Base-by-base conservation (phyloP, 192 early-diverging fungal species). In the Backusella macrospora region DNA sequence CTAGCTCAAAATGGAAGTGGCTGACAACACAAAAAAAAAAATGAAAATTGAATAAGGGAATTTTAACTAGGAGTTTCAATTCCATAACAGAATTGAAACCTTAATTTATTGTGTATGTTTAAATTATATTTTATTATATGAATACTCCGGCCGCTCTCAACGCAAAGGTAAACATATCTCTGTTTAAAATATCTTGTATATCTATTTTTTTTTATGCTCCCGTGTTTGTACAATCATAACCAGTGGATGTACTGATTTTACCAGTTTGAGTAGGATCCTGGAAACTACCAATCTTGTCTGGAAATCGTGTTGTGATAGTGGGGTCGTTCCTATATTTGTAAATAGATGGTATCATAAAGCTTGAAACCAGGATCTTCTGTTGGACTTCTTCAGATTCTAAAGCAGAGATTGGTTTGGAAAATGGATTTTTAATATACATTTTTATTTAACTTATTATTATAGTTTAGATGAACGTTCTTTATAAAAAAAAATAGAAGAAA, bases 301-400 rank as follows among this genome's bases (percentile, higher is more conserved):
- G 73, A 21, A 64, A 55, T n/a, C 46, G 42, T 18, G 65, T 64
- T 26, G 44, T 79, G 39, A 65, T 16, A 44, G 72, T 79, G 52
- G 74, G 78, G 40, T 79, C 78, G 69, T 72, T 75, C 5, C 47
- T 18, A 45, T 64, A 71, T 64, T 74, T 73, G 49, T 34, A 1
- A 34, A 34, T 34, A 34, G 29, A 34, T 34, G 29, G 29, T 34
- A 2, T 34, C 29, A 34, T 0, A 34, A 34, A 34, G 29, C n/a
- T 52, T 18, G 6, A 18, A 52, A 23, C n/a, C 49, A 18, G 16
- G n/a, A 8, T 6, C 16, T 9, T 52, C 6, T 9, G 5, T 18
- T 52, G 48, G 18, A n/a, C n/a, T 8, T 52, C 16, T 9, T 6
- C 0, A 8, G 48, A 52, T 18, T 52, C n/a, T 9, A 52, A 52